Evolutionary conservation across 2,329 filamentous ascomycete species (phyloP).

Genomic region (Nannizziopsis barbatae): DNA sequence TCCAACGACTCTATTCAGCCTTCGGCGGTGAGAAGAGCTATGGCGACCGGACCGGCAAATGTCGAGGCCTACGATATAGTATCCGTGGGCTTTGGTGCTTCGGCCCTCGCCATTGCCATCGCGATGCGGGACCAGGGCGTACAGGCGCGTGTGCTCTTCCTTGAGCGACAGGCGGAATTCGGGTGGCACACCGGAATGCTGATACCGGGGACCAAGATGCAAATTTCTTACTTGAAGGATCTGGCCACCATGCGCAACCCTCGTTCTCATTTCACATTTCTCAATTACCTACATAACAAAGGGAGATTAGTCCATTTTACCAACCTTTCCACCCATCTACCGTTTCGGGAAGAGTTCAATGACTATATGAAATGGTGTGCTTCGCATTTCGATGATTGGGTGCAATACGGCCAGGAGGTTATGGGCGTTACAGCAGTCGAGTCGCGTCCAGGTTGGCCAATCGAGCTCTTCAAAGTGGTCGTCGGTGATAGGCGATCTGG

Average conservation of each 20-base stretch:
- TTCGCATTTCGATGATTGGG: slow-evolving; percentile 59
- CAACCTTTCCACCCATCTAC: slow-evolving; percentile 80
- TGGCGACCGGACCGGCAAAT: slow-evolving; percentile 1
- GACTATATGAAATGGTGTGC: slow-evolving; percentile 95
- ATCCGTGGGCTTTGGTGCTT: slow-evolving; percentile 86
- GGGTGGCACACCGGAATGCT: slow-evolving; percentile 96
- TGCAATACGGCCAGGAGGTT: slow-evolving; percentile 69
- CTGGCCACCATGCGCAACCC: slow-evolving; percentile 82
- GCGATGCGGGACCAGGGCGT: slow-evolving; percentile 71
- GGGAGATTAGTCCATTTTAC: slow-evolving; percentile 78
- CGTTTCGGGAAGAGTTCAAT: slow-evolving; percentile 78
- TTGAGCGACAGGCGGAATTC: slow-evolving; percentile 75
- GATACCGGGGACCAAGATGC: slow-evolving; percentile 86
- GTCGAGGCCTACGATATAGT: slow-evolving; percentile 56
- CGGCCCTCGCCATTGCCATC: slow-evolving; percentile 77
- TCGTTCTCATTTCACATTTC: slow-evolving; percentile 75
- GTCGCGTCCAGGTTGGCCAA: slow-evolving; percentile 34
- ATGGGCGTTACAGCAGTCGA: slow-evolving; percentile 55
- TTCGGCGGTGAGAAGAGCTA: not conserved
- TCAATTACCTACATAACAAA: slow-evolving; percentile 82
- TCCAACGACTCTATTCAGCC: not conserved
- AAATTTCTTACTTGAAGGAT: slow-evolving; percentile 96
- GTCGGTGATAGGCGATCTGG: slow-evolving; percentile 49
- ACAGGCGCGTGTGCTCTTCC: slow-evolving; percentile 65
- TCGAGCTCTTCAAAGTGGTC: slow-evolving; percentile 55